phyloP scores from a whole-genome alignment of 805 yeast genomes.

The Lipomyces japonicus region DNA sequence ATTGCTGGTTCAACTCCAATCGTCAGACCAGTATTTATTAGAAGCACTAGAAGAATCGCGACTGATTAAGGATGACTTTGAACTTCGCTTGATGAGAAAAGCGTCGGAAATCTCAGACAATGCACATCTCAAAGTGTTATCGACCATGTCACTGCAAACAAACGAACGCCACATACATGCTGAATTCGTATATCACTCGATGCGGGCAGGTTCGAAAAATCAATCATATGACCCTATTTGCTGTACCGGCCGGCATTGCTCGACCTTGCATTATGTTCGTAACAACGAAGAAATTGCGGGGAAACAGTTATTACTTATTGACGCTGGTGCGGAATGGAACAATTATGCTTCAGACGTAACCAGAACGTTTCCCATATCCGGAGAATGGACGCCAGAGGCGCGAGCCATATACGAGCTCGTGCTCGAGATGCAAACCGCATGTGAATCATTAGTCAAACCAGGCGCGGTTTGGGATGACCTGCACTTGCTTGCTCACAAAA shows the following conservation, averaged over 20 bases:
- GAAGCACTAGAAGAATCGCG: constrained; percentile 86
- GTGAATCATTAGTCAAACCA: constrained; percentile 71
- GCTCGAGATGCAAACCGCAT: constrained; percentile 70
- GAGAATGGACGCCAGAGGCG: constrained; percentile 86
- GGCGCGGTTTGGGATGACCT: constrained; percentile 83
- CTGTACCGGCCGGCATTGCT: constrained; percentile 87
- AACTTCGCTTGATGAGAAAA: constrained; percentile 66
- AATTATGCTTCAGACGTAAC: constrained; percentile 93
- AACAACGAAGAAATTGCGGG: constrained; percentile 60
- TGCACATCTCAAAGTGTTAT: constrained; percentile 88
- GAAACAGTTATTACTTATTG: constrained; percentile 70
- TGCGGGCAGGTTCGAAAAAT: constrained; percentile 87
- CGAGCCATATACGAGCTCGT: constrained; percentile 77
- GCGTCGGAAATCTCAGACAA: constrained; percentile 85
- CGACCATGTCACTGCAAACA: constrained; percentile 78
- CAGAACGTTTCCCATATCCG: constrained; percentile 87
- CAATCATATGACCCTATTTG: constrained; percentile 94
- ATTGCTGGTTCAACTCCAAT: not conserved
- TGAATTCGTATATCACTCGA: constrained; percentile 87
- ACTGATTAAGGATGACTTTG: constrained; percentile 77
- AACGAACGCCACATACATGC: constrained; percentile 94
- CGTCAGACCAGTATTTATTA: constrained; percentile 30
- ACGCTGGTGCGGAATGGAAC: constrained; percentile 97
- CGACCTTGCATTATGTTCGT: constrained; percentile 83
- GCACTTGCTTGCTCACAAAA: constrained; percentile 74